phyloP scores from a whole-genome alignment of 495 filamentous ascomycete species.

The Annulohypoxylon moriforme region DNA sequence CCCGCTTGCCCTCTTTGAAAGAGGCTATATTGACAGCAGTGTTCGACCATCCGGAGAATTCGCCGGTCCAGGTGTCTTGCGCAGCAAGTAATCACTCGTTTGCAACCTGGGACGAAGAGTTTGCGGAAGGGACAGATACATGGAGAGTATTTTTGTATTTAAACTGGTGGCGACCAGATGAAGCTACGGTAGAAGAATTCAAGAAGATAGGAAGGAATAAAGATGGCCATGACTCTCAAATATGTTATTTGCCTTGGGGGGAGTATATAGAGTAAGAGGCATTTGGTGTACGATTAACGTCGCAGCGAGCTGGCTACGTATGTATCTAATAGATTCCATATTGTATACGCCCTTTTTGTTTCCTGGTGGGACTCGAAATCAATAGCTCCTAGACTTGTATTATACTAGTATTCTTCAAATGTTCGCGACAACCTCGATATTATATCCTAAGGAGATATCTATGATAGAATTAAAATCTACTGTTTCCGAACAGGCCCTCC shows the following conservation, averaged over 20 bases:
- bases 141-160: background rate
- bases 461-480: too few species aligned
- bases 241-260: background rate
- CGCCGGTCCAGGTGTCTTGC: background rate
- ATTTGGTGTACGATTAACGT: too few species aligned
- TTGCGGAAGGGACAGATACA: background rate
- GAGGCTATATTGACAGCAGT: background rate
- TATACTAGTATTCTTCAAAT: too few species aligned
- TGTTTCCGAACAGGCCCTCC: too few species aligned
- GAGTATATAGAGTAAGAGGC: too few species aligned
- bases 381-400: too few species aligned
- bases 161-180: background rate
- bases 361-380: too few species aligned
- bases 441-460: too few species aligned
- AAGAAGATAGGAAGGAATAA: background rate
- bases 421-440: too few species aligned
- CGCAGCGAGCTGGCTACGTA: too few species aligned
- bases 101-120: background rate
- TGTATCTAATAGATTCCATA: too few species aligned
- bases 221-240: background rate
- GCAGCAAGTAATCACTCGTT: background rate
- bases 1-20: background rate
- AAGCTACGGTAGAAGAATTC: background rate
- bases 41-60: background rate
- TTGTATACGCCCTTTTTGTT: too few species aligned